Base-by-base conservation (phyloP, 345 rosid species). In the Cochlearia excelsa region DNA sequence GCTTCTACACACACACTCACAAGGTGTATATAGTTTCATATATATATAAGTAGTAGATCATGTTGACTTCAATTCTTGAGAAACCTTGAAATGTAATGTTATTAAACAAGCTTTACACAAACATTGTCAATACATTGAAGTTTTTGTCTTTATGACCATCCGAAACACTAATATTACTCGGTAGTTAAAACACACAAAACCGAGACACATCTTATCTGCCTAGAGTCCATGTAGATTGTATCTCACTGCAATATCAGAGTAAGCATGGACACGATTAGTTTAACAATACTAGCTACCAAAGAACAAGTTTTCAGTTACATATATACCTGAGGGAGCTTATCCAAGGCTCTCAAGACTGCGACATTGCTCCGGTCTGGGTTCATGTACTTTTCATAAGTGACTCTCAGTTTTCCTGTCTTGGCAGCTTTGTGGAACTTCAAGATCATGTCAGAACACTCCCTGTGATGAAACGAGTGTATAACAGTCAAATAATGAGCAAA, bases 371-470 rank as follows among this genome's bases (percentile, higher is more conserved):
- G 74, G 42, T 78, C 79, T 51, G 80, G 57, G 30, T 74, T 73
- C 69, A 50, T 74, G 77, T 84, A 88, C 72, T 92, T 92, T 62
- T 86, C 95, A 51, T 72, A 82, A 8, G 95, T 80, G 46, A 93
- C 97, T 69, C 74, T 80, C 65, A 85, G 63, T 30, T 71, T 81
- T 39, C 84, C 80, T 28, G 67, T 73, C 55, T 73, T 70, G 39
- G 95, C 97, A 47, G 79, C 80, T 54, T 79, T 80, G 3, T 89
- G 99, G 76, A 87, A 75, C 65, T 71, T 74, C 61, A 93, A 58
- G 34, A 93, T 81, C 95, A 80, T 83, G 72, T 82, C 85, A 0
- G 90, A 87, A 59, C 94, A 93, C 5, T 83, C 90, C 84, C 99
- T 89, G 77, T 42, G 67, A 58, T 23, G 52, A 63, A 3, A 59